Evolutionary conservation across 2,329 filamentous ascomycete genomes (phyloP).

Genomic region (Fusarium sublunatum): DNA sequence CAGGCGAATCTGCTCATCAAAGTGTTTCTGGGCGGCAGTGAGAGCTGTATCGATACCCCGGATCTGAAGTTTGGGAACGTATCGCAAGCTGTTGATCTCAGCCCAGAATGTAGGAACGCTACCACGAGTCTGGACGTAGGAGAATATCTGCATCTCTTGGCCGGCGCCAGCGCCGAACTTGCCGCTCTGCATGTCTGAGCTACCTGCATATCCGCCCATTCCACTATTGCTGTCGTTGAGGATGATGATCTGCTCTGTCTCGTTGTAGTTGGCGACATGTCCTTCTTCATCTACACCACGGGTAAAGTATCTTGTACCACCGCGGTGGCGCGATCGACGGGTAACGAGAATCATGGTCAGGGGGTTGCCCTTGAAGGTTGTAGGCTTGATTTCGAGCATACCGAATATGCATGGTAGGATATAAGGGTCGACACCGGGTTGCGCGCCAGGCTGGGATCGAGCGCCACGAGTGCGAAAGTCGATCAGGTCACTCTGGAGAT

Average conservation of each 20-base stretch:
- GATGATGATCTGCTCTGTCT: slow-evolving; percentile 93
- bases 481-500: slow-evolving; percentile 90
- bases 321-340: slow-evolving; percentile 85
- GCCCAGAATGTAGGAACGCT: slow-evolving; percentile 97
- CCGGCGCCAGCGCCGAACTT: slow-evolving; percentile 69
- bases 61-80: slow-evolving; percentile 90
- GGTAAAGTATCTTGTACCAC: slow-evolving; percentile 94
- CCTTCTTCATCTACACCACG: slow-evolving; percentile 93
- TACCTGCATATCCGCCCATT: slow-evolving; percentile 82
- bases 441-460: slow-evolving; percentile 73
- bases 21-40: slow-evolving; percentile 84
- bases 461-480: slow-evolving; percentile 78
- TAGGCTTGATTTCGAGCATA: slow-evolving; percentile 91
- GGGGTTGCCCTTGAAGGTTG: slow-evolving; percentile 83
- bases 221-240: slow-evolving; percentile 83
- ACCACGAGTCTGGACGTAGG: slow-evolving; percentile 95
- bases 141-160: slow-evolving; percentile 87
- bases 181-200: slow-evolving; percentile 79
- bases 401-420: slow-evolving; percentile 97
- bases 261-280: slow-evolving; percentile 98
- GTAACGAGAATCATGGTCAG: slow-evolving; percentile 91
- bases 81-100: slow-evolving; percentile 92
- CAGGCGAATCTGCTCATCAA: slow-evolving; percentile 89
- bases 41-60: slow-evolving; percentile 84
- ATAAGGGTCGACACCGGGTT: slow-evolving; percentile 85